Percentiles rank a stretch among this genome's conserved stretches.
phyloP scores from a whole-genome alignment of 2,329 filamentous ascomycete species.

The Microsporum ferrugineum region DNA sequence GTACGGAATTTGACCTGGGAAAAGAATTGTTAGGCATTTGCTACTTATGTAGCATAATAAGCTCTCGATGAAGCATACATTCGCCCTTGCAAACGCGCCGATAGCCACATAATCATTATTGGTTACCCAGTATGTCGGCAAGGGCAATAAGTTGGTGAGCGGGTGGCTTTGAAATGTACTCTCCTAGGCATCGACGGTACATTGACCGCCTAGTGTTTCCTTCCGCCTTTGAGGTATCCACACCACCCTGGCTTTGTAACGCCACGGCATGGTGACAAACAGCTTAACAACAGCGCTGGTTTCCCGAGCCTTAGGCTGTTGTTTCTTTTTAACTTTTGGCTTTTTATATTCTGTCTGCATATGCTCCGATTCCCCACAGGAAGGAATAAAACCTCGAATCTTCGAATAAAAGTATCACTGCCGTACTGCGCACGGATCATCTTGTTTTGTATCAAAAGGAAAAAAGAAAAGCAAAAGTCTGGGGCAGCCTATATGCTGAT shows the following conservation, averaged over 20 bases:
- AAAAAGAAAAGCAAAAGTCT: constrained; percentile 10
- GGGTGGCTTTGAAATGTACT: constrained; percentile 1
- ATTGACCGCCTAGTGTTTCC: constrained; percentile 5
- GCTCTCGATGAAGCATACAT: background rate
- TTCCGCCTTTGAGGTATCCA: constrained; percentile 2
- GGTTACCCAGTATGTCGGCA: background rate
- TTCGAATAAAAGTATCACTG: constrained; percentile 4
- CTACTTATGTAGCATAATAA: background rate
- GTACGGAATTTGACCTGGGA: background rate
- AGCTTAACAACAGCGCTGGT: background rate
- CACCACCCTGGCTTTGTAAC: constrained; percentile 6
- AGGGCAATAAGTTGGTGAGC: constrained; percentile 4
- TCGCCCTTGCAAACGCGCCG: background rate
- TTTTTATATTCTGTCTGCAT: background rate
- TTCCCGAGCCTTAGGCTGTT: background rate
- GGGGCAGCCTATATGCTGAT: constrained; percentile 6
- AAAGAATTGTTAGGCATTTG: background rate
- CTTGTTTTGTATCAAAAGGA: constrained; percentile 6
- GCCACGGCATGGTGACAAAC: constrained; percentile 2
- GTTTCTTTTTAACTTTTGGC: constrained; percentile 1
- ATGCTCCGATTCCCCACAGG: constrained; percentile 4
- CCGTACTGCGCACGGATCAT: constrained; percentile 14
- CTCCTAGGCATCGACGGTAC: background rate
- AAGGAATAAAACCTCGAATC: background rate
- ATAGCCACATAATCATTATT: background rate